Conservation (phyloP, 495 filamentous ascomycete genomes). For the Staphylotrichum tortipilum region DNA sequence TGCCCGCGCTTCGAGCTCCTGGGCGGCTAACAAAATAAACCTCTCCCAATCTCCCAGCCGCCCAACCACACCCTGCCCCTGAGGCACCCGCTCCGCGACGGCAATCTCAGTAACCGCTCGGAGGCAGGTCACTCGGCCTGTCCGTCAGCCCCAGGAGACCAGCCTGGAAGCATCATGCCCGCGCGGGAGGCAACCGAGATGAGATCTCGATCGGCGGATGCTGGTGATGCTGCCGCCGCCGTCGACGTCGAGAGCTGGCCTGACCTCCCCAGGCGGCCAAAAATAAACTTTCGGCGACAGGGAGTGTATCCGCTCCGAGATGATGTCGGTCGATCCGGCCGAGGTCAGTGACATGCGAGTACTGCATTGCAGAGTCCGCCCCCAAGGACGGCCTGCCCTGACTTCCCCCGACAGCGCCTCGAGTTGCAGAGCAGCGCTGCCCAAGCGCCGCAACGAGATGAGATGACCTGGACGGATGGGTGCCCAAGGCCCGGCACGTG, state of each 20-base stretch:
- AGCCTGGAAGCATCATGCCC: background rate
- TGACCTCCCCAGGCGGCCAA: slow-evolving; percentile 1
- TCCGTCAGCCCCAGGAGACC: slow-evolving; percentile 1
- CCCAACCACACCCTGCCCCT: slow-evolving; percentile 9
- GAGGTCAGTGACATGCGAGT: no score
- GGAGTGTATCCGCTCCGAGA: no score
- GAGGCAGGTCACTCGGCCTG: slow-evolving; percentile 3
- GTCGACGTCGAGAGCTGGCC: no score
- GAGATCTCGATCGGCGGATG: slow-evolving; percentile 15
- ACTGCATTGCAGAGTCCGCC: background rate
- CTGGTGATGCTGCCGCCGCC: no score
- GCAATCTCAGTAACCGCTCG: slow-evolving; percentile 28
- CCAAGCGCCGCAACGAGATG: background rate
- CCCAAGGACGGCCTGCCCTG: no score
- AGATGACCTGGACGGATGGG: background rate
- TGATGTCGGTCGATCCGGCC: no score
- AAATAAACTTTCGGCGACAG: slow-evolving; percentile 6
- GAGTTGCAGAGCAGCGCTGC: background rate
- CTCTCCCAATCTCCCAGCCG: background rate
- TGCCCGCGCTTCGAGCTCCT: slow-evolving; percentile 1
- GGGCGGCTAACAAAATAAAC: slow-evolving; percentile 5
- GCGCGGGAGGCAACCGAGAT: background rate
- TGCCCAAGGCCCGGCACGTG: slow-evolving; percentile 9
- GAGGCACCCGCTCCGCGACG: slow-evolving; percentile 14
- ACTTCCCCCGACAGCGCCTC: background rate